Base-by-base conservation (phyloP, 1,139 yeast genomes). In the Nakaseomyces nivariensis region DNA sequence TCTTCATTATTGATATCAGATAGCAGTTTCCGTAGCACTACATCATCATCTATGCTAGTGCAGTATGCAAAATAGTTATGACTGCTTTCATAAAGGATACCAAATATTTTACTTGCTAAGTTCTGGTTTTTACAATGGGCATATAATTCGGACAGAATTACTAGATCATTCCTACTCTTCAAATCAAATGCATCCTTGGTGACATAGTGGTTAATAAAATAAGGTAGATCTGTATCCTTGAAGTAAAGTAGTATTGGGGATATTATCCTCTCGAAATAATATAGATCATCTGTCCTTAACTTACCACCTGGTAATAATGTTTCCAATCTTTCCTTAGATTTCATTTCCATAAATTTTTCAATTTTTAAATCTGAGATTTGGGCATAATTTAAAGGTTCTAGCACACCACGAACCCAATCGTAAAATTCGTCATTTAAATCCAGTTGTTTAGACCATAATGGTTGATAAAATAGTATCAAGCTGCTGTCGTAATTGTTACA, bases 401-500 rank as follows among this genome's bases (percentile, higher is more conserved):
- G n/a, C 8, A 41, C 25, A 5, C 44, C 44, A 5, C 8, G 24
- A 5, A 41, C 44, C 44, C 44, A 41, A 5, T 27, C 44, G 27
- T 41, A 9, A 13, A 41, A 41, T 7, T 29, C 34, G 22, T 27
- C 24, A 4, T 13, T 11, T 29, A 41, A 8, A 9, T 41, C 34
- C 10, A 41, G 25, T 27, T 41, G 34, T 10, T 41, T 24, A n/a
- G 44, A 41, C 44, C 44, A 41, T 11, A 41, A 24, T 8, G 33
- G 34, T 41, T 41, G 24, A 11, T 41, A 41, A 11, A n/a, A 41
- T 13, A 41, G 25, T 11, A 41, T 41, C 25, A 41, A 25, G 8
- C n/a, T 46, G 8, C 26, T 46, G 13, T 46, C 48, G 9, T 46
- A 25, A 29, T 38, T 38, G 31, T 38, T 38, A 25, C 32, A n/a